phyloP scores from a whole-genome alignment of 1,284 basidiomycete species.

The Marasmius fiardii region DNA sequence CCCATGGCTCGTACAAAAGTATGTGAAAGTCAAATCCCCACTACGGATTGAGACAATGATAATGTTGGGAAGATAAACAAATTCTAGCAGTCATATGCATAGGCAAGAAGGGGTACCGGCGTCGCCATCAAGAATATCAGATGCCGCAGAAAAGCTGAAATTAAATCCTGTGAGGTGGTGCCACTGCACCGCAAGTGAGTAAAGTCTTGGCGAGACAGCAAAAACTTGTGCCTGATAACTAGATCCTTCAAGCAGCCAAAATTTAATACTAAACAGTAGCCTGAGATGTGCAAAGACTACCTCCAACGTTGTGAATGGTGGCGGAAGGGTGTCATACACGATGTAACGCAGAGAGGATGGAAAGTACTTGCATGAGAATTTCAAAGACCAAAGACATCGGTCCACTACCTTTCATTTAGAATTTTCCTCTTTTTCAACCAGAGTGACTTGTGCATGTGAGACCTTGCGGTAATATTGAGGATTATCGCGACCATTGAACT shows the following conservation, averaged over 20 bases:
- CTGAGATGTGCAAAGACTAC: conserved; percentile 17
- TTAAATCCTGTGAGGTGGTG: conserved; percentile 85
- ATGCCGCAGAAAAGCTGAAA: conserved; percentile 64
- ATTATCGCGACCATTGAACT: neutral
- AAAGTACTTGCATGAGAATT: conserved; percentile 7
- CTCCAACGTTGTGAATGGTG: conserved; percentile 34
- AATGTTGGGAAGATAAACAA: conserved; percentile 78
- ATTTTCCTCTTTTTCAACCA: conserved; percentile 3
- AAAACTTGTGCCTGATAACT: conserved; percentile 66
- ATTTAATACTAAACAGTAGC: no score
- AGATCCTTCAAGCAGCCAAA: conserved; percentile 50
- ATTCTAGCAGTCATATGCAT: conserved; percentile 41
- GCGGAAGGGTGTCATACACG: conserved; percentile 22
- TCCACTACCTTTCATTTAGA: neutral
- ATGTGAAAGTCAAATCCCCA: conserved; percentile 59
- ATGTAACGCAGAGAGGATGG: conserved; percentile 11
- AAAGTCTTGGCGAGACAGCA: conserved; percentile 81
- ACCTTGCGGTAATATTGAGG: neutral
- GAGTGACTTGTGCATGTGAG: conserved; percentile 8
- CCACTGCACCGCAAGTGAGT: conserved; percentile 77
- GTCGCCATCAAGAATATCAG: conserved; percentile 40
- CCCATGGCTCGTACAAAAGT: conserved; percentile 77
- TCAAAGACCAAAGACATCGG: conserved; percentile 9
- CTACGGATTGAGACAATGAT: conserved; percentile 78
- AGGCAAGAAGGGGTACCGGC: conserved; percentile 28